phyloP scores from a whole-genome alignment of 2,329 filamentous ascomycete genomes.

The Aureobasidium sp. region DNA sequence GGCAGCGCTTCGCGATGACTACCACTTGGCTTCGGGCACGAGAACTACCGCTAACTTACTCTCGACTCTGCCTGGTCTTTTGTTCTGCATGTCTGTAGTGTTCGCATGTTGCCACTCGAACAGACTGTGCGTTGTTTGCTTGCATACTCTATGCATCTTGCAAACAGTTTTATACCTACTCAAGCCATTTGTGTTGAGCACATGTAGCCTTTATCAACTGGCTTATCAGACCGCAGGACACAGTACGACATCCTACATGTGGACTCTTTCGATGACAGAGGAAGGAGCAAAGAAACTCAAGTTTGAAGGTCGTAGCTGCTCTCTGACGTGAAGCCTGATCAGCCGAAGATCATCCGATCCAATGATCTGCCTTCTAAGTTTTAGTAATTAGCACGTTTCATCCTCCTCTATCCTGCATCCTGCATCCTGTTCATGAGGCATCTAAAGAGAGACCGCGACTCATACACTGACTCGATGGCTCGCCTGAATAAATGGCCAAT shows the following conservation, averaged over 20 bases:
- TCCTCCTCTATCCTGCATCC: neutral
- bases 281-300: neutral
- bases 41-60: neutral
- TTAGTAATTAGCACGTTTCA: neutral
- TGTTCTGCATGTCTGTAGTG: neutral
- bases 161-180: neutral
- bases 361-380: neutral
- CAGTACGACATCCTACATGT: neutral
- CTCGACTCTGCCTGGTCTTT: neutral
- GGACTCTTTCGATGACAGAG: neutral
- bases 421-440: neutral
- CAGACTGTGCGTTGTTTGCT: neutral
- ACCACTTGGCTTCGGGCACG: neutral
- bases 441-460: neutral
- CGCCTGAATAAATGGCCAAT: neutral
- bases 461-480: too few relatives aligned
- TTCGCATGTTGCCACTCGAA: neutral
- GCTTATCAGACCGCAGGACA: too few relatives aligned
- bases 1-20: neutral
- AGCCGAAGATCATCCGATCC: neutral
- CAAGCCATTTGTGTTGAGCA: neutral
- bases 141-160: neutral
- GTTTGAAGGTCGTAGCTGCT: neutral
- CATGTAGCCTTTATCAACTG: neutral
- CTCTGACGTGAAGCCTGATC: neutral